Evolutionary conservation across 306 rosid species (phyloP).

Genomic region (Canavalia ensiformis): DNA sequence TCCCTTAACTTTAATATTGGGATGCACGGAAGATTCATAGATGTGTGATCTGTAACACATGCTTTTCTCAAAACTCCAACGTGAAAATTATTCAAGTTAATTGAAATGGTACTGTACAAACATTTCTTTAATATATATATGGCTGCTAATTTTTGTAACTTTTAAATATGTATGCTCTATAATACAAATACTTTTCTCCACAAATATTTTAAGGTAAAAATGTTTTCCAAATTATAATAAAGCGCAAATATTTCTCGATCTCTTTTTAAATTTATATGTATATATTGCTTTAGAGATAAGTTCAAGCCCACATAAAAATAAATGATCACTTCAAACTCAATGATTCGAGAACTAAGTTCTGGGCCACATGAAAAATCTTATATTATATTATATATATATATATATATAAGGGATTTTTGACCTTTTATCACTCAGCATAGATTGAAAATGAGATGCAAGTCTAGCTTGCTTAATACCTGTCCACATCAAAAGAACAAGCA

Average conservation of each 20-base stretch:
- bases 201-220: neutral
- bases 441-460: conserved; percentile 39
- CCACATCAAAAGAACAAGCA: conserved; percentile 41
- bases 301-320: conserved; percentile 18
- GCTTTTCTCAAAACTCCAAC: neutral
- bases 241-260: neutral
- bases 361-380: conserved; percentile 14
- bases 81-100: neutral
- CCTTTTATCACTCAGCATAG: conserved; percentile 20
- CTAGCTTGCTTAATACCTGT: conserved; percentile 38
- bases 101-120: neutral
- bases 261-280: neutral
- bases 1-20: neutral
- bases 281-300: conserved; percentile 38
- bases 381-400: neutral
- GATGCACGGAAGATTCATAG: conserved; percentile 12
- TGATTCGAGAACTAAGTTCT: conserved; percentile 41
- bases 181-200: neutral
- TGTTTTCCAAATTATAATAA: neutral
- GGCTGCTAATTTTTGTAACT: neutral
- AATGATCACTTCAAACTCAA: conserved; percentile 46
- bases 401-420: conserved; percentile 18
- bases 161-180: neutral
- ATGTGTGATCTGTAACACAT: conserved; percentile 3
- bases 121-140: neutral